Evolutionary conservation across 495 filamentous ascomycete genomes (phyloP).

Genomic region (Paragyromitra xinjiangensis): DNA sequence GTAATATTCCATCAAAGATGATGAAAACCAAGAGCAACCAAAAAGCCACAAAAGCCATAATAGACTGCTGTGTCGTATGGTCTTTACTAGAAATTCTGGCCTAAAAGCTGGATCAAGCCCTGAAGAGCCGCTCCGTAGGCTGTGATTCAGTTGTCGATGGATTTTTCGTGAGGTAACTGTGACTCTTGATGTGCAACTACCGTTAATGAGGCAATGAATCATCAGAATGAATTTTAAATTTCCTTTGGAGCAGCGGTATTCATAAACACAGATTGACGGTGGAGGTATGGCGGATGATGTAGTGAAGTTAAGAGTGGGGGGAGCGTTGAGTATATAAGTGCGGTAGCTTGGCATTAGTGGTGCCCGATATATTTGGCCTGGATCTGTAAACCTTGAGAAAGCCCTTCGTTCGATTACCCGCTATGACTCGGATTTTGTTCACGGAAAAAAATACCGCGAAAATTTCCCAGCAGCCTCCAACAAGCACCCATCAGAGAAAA

Average conservation of each 20-base stretch:
- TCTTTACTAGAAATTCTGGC: background rate
- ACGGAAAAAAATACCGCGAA: conserved; percentile 23
- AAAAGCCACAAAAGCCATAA: conserved; percentile 8
- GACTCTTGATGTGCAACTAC: conserved; percentile 32
- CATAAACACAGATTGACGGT: background rate
- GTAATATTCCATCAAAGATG: background rate
- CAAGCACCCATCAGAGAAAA: conserved; percentile 8
- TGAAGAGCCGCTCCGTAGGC: conserved; percentile 7
- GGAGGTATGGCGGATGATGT: background rate
- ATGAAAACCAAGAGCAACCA: conserved; percentile 7
- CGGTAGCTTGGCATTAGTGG: conserved; percentile 25
- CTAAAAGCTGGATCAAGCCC: background rate
- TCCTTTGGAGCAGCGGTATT: background rate
- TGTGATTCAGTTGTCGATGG: conserved; percentile 1
- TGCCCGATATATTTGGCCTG: conserved; percentile 10
- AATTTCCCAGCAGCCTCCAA: conserved; percentile 15
- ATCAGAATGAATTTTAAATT: conserved; percentile 21
- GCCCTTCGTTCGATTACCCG: background rate
- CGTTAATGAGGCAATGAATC: conserved; percentile 32
- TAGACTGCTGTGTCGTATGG: conserved; percentile 8
- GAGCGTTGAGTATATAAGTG: conserved; percentile 35
- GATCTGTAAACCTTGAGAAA: background rate
- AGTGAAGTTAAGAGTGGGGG: conserved; percentile 7
- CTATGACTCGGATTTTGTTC: conserved; percentile 2
- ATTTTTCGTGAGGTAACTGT: conserved; percentile 11